Base-by-base conservation (phyloP, 2,329 filamentous ascomycete genomes). In the Ilyonectria mors-panacis region DNA sequence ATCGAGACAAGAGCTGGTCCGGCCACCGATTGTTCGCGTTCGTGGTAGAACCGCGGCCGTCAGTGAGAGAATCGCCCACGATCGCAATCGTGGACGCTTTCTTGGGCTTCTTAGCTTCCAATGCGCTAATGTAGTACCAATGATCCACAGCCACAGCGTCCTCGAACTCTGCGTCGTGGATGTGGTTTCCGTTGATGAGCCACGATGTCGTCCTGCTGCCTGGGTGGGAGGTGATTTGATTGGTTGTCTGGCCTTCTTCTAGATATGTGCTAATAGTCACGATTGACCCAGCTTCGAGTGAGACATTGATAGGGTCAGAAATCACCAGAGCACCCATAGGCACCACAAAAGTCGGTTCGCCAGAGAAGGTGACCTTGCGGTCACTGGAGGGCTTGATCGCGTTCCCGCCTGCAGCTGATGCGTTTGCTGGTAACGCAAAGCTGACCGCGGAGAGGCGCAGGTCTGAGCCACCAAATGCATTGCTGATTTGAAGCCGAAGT, bases 141-240 rank as follows among this genome's bases (percentile, higher is more conserved):
- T 50, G 58, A 6, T 37, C 33, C 13, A 28, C 23, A 9, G 15
- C 23, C 17, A n/a, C 26, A n/a, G 23, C 23, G 8, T 30, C 48
- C 3, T 42, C 17, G 0, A 60, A 44, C 21, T 15, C 23, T 0
- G 35, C n/a, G 5, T 33, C 48, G 12, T 8, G 23, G 17, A 45
- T 37, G 35, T 60, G 58, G 23, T 60, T 60, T 33, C 58, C 58
- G 12, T 35, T 39, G 26, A 23, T 44, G 10, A 60, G 37, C 58
- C 58, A 60, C 6, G 58, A 60, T n/a, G 39, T n/a, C 23, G 58
- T 60, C 19, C 58, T 35, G 37, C 58, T 60, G n/a, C 58, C 58
- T 28, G 58, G 58, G 4, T 60, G 58, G 6, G 58, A 60, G 2
- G 58, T 60, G 21, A 60, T 30, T 15, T 53, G 35, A 9, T 23